Evolutionary conservation across 805 yeast genomes (phyloP).

Genomic region (Cyberlindnera suaveolens): DNA sequence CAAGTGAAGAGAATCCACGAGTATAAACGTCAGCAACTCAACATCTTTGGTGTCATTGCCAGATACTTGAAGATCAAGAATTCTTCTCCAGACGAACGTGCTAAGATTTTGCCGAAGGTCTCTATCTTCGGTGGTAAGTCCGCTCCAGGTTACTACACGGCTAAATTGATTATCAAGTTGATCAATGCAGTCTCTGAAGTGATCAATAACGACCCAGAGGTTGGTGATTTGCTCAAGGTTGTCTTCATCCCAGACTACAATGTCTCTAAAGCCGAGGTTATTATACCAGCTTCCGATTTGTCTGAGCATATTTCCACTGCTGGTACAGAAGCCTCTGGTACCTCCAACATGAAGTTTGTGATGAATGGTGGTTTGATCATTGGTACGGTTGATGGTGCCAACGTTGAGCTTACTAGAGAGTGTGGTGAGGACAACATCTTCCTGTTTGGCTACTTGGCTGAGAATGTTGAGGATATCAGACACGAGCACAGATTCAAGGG

Average conservation of each 20-base stretch:
- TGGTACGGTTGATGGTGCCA: constrained; percentile 97
- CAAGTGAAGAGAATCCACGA: constrained; percentile 96
- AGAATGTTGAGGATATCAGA: constrained; percentile 82
- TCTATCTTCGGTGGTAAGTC: constrained; percentile 89
- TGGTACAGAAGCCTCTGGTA: constrained; percentile 95
- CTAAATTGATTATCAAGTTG: constrained; percentile 82
- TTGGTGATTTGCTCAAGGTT: constrained; percentile 74
- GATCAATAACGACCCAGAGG: constrained; percentile 69
- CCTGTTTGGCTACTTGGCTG: constrained; percentile 85
- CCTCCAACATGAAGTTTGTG: constrained; percentile 93
- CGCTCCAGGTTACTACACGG: constrained; percentile 97
- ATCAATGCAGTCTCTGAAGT: constrained; percentile 77
- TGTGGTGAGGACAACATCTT: constrained; percentile 91
- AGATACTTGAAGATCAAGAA: constrained; percentile 74
- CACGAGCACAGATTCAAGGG: constrained; percentile 59
- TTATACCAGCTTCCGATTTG: constrained; percentile 84
- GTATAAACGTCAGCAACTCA: constrained; percentile 91
- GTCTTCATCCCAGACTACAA: constrained; percentile 89
- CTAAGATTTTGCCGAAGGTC: constrained; percentile 62
- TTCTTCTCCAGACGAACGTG: constrained; percentile 56
- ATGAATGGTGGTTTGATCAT: constrained; percentile 89
- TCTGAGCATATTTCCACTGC: constrained; percentile 95
- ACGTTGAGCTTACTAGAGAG: constrained; percentile 90
- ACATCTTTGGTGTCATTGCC: constrained; percentile 82
- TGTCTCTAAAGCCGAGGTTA: constrained; percentile 89